Evolutionary conservation across 257 asterid genomes (phyloP).

Genomic region (Echites panduratus): DNA sequence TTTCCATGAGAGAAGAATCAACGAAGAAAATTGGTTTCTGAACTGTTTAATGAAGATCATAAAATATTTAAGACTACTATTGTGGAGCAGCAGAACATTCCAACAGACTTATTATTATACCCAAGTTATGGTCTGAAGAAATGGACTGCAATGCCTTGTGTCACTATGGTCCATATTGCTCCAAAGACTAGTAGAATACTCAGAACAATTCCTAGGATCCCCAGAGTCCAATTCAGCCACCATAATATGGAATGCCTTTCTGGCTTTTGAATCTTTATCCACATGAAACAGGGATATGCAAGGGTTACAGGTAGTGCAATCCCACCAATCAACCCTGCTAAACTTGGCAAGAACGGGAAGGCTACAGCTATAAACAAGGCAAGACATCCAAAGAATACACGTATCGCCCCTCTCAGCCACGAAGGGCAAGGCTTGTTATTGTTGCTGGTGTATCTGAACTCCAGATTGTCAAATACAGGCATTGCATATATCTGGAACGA

Average conservation of each 20-base stretch:
- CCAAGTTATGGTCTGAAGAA: constrained; percentile 54
- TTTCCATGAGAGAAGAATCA: not conserved
- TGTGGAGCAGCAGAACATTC: no score
- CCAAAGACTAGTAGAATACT: constrained; percentile 58
- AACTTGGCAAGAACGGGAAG: constrained; percentile 61
- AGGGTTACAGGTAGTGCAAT: constrained; percentile 70
- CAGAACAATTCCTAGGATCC: constrained; percentile 54
- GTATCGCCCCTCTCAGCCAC: constrained; percentile 60
- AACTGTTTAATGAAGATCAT: not conserved
- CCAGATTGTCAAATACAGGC: constrained; percentile 89
- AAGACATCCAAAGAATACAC: constrained; percentile 67
- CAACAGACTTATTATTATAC: no score
- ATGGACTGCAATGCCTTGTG: constrained; percentile 57
- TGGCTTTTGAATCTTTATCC: constrained; percentile 65
- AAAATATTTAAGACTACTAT: no score
- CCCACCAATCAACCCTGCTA: constrained; percentile 82
- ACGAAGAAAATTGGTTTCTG: not conserved
- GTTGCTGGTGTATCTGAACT: constrained; percentile 72
- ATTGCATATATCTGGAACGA: constrained; percentile 91
- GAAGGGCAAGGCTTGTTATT: constrained; percentile 65
- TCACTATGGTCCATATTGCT: constrained; percentile 67
- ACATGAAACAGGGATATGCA: constrained; percentile 89
- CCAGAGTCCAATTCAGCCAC: constrained; percentile 72
- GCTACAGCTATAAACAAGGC: constrained; percentile 78
- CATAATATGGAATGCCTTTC: constrained; percentile 40